These are phyloP conservation scores for Phaeomoniella chlamydospora DNA, from an alignment of 2,329 filamentous ascomycete genomes.

Conservation along the genomic window DNA sequence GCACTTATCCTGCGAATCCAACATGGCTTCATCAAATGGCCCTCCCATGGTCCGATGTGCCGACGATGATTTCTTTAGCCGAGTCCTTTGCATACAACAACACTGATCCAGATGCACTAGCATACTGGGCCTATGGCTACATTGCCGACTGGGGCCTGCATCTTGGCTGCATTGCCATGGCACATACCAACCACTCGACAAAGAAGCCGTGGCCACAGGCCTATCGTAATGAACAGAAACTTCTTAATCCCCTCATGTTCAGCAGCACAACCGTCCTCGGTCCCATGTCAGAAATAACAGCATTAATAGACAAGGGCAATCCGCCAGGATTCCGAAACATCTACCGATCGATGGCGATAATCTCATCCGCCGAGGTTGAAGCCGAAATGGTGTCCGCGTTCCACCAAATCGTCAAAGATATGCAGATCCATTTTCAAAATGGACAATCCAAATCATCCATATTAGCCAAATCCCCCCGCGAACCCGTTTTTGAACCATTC, in stretches of 20 bases:
- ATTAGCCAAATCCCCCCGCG: constrained; percentile 3
- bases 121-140: neutral
- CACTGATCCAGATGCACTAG: neutral
- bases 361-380: constrained; percentile 13
- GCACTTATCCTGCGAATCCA: constrained; percentile 19
- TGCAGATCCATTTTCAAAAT: constrained; percentile 9
- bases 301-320: neutral
- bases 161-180: neutral
- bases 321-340: constrained; percentile 11
- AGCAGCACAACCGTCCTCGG: neutral
- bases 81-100: neutral
- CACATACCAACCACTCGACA: neutral
- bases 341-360: constrained; percentile 17
- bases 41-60: neutral
- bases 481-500: constrained; percentile 11
- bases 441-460: neutral
- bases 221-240: neutral
- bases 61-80: neutral
- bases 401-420: constrained; percentile 12
- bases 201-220: neutral
- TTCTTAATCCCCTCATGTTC: neutral
- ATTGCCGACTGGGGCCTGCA: neutral
- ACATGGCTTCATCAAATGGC: constrained; percentile 12
- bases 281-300: neutral
- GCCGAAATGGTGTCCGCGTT: constrained; percentile 13